These are phyloP conservation scores for Raphanus raphanistrum DNA, from an alignment of 345 rosid species.

Conservation along the genomic window DNA sequence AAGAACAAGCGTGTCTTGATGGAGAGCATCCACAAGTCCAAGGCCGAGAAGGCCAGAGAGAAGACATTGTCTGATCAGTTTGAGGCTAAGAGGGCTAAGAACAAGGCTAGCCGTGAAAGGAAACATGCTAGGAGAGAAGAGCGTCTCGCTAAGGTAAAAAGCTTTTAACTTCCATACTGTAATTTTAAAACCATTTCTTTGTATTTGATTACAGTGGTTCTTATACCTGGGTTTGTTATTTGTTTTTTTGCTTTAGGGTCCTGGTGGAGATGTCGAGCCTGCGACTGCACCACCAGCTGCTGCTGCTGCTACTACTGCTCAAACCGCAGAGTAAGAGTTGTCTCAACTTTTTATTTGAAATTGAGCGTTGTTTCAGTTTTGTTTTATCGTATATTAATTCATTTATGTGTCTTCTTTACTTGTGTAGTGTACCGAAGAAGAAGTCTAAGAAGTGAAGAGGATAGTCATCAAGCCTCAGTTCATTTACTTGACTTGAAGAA, in stretches of 20 bases:
- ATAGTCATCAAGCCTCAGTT: slow-evolving; percentile 24
- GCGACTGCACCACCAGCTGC: slow-evolving; percentile 27
- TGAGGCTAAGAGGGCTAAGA: slow-evolving; percentile 42
- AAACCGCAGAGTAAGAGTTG: slow-evolving; percentile 26
- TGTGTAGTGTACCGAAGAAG: slow-evolving; percentile 33
- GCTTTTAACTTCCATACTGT: too few species aligned
- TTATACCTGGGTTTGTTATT: not conserved
- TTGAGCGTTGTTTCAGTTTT: not conserved
- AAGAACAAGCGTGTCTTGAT: slow-evolving; percentile 83
- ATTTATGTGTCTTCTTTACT: not conserved
- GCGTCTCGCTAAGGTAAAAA: slow-evolving; percentile 33
- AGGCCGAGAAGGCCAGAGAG: slow-evolving; percentile 44
- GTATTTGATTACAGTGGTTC: not conserved
- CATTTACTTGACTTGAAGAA: not conserved
- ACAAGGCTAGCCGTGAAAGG: slow-evolving; percentile 48
- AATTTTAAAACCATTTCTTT: too few species aligned
- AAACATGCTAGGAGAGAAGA: slow-evolving; percentile 43
- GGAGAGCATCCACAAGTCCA: slow-evolving; percentile 53
- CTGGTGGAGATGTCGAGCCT: slow-evolving; percentile 35
- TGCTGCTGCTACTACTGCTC: not conserved
- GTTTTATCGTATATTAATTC: not conserved
- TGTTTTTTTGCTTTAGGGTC: slow-evolving; percentile 11
- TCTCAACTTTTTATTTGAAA: not conserved
- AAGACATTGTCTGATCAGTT: slow-evolving; percentile 44
- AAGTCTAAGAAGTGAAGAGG: slow-evolving; percentile 42